Base-by-base conservation (phyloP, 495 filamentous ascomycete species). In the Hypoxylon cercidicola region DNA sequence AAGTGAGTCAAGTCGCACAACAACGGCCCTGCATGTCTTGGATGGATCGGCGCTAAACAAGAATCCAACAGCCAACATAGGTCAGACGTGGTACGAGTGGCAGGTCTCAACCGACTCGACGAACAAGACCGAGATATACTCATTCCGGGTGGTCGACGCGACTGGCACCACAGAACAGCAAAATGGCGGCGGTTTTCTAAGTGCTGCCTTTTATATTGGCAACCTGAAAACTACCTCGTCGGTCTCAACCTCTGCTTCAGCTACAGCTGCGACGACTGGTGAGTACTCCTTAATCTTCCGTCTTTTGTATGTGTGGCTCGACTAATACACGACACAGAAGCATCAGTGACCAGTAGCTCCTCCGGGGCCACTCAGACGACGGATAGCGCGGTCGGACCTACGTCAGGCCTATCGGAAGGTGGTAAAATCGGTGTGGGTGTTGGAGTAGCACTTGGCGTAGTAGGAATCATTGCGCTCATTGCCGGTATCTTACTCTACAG, bases 61-160 rank as follows among this genome's bases (percentile, higher is more conserved):
- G 9, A 30, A 45, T 2, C 16, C 13, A 5, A 56, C 45, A 71
- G 68, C 52, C 30, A 71, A 68, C 44, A 11, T 61, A 19, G 64
- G 46, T 5, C 55, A 65, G 44, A 65, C 4, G 0, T 71, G 68
- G 68, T 65, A 68, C 9, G 51, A 64, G 23, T 71, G 64, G 68
- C 23, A 62, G 3, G 64, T 68, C 0, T 18, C 60, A 10, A 65
- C 68, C 8, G 60, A 58, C 20, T 71, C 64, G 13, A 68, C 41
- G 2, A 71, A 71, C 25, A 47, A 52, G n/a, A 55, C 68, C 10
- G 60, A 68, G 21, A 59, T 68, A 61, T 71, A 71, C 53, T 41
- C 54, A n/a, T 71, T 71, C 19, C 56, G 64, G 11, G 59, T 50
- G 12, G 64, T 71, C 16, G 39, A 71, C 21, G 64, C 60, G 30